Percentiles rank a stretch among this genome's conserved stretches.
Evolutionary conservation across 257 asterid species (phyloP).

Genomic region (Linderniella brevidens): DNA sequence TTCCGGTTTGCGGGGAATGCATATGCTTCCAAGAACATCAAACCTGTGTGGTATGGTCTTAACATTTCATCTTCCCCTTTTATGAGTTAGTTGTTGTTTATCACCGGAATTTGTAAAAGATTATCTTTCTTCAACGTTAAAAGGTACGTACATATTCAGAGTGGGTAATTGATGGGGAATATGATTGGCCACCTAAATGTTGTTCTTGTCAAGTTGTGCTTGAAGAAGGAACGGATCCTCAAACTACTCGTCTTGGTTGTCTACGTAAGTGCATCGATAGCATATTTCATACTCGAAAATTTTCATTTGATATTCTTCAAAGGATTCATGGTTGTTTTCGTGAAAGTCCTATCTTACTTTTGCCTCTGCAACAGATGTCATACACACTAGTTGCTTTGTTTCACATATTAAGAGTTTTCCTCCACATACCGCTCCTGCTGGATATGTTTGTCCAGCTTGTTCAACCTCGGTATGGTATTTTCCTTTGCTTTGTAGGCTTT

Average conservation of each 20-base stretch:
- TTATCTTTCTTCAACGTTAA: slow-evolving; percentile 1
- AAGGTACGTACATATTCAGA: slow-evolving; percentile 80
- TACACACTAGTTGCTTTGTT: slow-evolving; percentile 64
- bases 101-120: background rate
- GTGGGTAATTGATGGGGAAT: slow-evolving; percentile 97
- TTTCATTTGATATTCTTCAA: too few species aligned
- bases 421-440: slow-evolving; percentile 76
- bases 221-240: slow-evolving; percentile 50
- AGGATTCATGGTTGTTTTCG: too few species aligned
- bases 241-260: slow-evolving; percentile 88
- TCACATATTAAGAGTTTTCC: slow-evolving; percentile 72
- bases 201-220: slow-evolving; percentile 63
- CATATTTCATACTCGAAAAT: too few species aligned
- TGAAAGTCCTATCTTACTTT: too few species aligned
- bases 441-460: slow-evolving; percentile 69
- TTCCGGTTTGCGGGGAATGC: slow-evolving; percentile 93
- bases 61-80: background rate
- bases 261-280: slow-evolving; percentile 31
- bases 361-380: slow-evolving; percentile 26
- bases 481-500: too few species aligned
- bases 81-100: background rate
- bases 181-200: slow-evolving; percentile 97
- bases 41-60: slow-evolving; percentile 70
- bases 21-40: slow-evolving; percentile 90
- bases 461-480: slow-evolving; percentile 48